phyloP scores from a whole-genome alignment of 192 early-diverging fungal species.

The Chytriomyces confervae region DNA sequence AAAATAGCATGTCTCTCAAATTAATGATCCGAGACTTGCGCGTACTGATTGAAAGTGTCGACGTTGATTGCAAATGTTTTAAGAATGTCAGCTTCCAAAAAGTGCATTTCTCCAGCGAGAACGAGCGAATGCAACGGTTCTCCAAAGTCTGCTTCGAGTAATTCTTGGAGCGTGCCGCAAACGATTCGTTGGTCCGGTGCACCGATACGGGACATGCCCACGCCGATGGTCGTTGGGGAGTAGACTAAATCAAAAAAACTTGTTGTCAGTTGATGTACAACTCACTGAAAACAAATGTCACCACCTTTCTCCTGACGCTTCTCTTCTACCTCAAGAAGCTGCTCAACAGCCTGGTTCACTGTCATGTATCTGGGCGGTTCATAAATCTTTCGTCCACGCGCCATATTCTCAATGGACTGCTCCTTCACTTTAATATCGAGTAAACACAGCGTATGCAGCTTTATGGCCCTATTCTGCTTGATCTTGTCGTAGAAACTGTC shows the following conservation, averaged over 20 bases:
- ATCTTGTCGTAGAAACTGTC: slow-evolving; percentile 97
- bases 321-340: slow-evolving; percentile 93
- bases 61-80: slow-evolving; percentile 70
- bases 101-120: slow-evolving; percentile 89
- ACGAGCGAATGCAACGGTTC: slow-evolving; percentile 93
- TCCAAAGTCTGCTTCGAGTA: slow-evolving; percentile 88
- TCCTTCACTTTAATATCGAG: slow-evolving; percentile 99
- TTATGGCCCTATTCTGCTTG: slow-evolving; percentile 80
- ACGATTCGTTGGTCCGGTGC: slow-evolving; percentile 81
- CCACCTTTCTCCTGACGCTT: slow-evolving; percentile 67
- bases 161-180: slow-evolving; percentile 85
- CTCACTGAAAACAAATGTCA: neutral
- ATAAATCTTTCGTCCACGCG: slow-evolving; percentile 87
- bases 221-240: slow-evolving; percentile 78
- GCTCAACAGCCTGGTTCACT: slow-evolving; percentile 88
- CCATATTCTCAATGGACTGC: slow-evolving; percentile 95
- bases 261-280: neutral
- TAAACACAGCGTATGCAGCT: slow-evolving; percentile 93
- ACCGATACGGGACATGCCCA: slow-evolving; percentile 92
- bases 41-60: slow-evolving; percentile 50
- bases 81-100: slow-evolving; percentile 90
- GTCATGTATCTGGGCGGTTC: slow-evolving; percentile 99
- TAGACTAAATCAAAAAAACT: slow-evolving; percentile 61
- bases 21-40: slow-evolving; percentile 25
- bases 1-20: neutral